Base-by-base conservation (phyloP, 768 basidiomycete species). In the Punctularia strigosozonata region DNA sequence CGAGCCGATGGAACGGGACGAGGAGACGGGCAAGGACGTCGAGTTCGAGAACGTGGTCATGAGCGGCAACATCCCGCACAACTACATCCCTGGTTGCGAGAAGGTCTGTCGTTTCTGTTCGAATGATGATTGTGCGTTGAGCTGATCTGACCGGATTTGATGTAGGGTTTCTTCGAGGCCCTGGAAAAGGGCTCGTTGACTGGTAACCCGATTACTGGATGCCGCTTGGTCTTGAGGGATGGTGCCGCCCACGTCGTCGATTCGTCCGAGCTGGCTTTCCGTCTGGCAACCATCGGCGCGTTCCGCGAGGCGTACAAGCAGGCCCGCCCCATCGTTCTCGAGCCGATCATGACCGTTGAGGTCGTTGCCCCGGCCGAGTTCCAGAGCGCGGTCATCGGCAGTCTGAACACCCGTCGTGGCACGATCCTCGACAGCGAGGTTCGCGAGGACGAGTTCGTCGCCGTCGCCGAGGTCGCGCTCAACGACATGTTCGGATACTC, bases 401-500 rank as follows among this genome's bases (percentile, higher is more conserved):
- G 88, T 8, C 61, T 99, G 48, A 99, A 95, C 56, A 75, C 81
- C 37, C 76, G 95, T 21, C 78, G 89, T 33, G 95, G 95, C 4
- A 89, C 86, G 2, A 95, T 99, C 52, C 65, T 92, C 30, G 94
- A 97, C 51, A 94, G 86, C 49, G 95, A 98, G 61, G 83, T 94
- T 23, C 79, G 94, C 31, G 92, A 95, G 48, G 95, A 98, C 49
- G 94, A 99, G 60, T 98, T 99, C 54, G 89, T 87, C 4, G 73
- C 82, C 39, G 69, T 73, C 21, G 90, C 89, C 17, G 94, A 97
- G 53, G 92, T 99, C 10, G 80, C 88, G 6, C 58, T 99, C 59
- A 95, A 90, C 58, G 94, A 98, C 50, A 98, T 98, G 94, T 99
- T 99, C 54, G 87, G 89, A 14, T 97, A 97, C 57, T 92, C 91